phyloP scores from a whole-genome alignment of 208 protist genomes.

The Wallacemonas sp. region DNA sequence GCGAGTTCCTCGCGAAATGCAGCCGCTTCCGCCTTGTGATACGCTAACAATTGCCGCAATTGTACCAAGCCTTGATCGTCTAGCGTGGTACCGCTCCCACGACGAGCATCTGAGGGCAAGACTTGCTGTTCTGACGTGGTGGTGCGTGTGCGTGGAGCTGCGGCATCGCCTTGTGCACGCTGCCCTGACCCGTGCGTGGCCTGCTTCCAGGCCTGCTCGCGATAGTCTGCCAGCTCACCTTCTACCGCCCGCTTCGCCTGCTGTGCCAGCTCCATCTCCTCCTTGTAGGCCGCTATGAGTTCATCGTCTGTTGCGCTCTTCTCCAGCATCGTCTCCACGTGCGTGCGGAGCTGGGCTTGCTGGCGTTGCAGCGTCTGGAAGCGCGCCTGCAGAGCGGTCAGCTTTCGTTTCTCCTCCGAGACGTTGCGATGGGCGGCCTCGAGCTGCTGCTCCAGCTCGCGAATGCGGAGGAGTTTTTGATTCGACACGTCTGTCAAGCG shows the following conservation, averaged over 20 bases:
- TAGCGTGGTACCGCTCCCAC: neutral
- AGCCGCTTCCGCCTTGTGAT: neutral
- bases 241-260: slow-evolving; percentile 19
- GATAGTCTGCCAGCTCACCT: neutral
- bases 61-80: neutral
- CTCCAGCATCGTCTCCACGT: slow-evolving; percentile 56
- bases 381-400: slow-evolving; percentile 52
- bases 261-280: slow-evolving; percentile 44
- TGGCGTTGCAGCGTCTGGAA: slow-evolving; percentile 54
- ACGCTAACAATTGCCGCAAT: neutral
- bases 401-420: slow-evolving; percentile 35
- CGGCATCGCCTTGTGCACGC: neutral
- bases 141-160: too few relatives aligned
- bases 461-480: slow-evolving; percentile 39
- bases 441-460: slow-evolving; percentile 41
- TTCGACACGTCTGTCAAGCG: slow-evolving; percentile 41
- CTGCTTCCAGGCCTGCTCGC: neutral
- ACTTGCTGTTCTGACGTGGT: neutral
- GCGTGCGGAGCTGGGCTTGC: slow-evolving; percentile 51
- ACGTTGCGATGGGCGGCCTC: slow-evolving; percentile 22
- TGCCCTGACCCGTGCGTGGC: too few relatives aligned
- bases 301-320: slow-evolving; percentile 76
- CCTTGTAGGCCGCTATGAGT: slow-evolving; percentile 67
- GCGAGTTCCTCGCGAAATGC: neutral
- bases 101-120: neutral